Conservation (phyloP, 2,329 filamentous ascomycete genomes). For the Cercospora sp. region DNA sequence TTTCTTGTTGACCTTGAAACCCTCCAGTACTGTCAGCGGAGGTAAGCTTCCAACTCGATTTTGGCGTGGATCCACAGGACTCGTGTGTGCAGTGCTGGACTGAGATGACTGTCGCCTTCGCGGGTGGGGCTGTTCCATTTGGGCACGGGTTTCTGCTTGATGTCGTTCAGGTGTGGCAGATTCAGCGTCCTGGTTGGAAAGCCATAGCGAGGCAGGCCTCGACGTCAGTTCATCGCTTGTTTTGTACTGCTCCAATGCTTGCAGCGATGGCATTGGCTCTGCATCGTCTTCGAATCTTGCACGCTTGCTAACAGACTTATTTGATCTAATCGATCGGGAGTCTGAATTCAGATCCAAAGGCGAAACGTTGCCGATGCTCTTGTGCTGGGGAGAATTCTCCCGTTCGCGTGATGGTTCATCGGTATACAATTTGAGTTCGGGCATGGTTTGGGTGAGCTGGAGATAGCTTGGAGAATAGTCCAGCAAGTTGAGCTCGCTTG, state of each 20-base stretch:
- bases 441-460: constrained; percentile 20
- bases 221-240: constrained; percentile 1
- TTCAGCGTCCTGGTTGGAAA: not conserved
- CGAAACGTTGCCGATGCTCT: constrained; percentile 17
- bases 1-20: constrained; percentile 58
- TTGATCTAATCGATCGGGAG: constrained; percentile 17
- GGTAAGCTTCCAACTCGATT: constrained; percentile 23
- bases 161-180: not conserved
- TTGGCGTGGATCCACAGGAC: not conserved
- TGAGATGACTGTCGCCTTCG: not conserved
- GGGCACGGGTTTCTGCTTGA: not conserved
- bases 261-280: constrained; percentile 23
- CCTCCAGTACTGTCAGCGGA: constrained; percentile 49
- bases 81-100: not conserved
- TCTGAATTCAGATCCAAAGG: constrained; percentile 23
- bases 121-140: not conserved
- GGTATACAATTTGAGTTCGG: constrained; percentile 29
- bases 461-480: constrained; percentile 17
- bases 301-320: constrained; percentile 20
- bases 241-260: constrained; percentile 17
- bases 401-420: constrained; percentile 15
- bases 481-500: constrained; percentile 27
- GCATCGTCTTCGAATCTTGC: constrained; percentile 22
- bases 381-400: constrained; percentile 14
- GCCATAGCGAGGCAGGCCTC: not conserved